phyloP scores from a whole-genome alignment of 1,284 basidiomycete genomes.

The Rhodotorula sp. region DNA sequence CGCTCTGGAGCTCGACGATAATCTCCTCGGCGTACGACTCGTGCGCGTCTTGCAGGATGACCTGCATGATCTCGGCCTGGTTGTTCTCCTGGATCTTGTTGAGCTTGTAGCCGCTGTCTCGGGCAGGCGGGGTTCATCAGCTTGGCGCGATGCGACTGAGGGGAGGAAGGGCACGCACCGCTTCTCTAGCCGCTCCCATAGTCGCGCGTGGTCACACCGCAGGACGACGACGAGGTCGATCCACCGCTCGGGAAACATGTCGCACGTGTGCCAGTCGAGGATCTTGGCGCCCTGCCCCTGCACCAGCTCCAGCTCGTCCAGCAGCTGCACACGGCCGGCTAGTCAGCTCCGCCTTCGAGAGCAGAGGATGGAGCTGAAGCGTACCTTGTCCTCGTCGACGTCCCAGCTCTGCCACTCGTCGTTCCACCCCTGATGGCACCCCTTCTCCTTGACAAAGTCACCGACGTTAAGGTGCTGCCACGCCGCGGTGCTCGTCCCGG shows the following conservation, averaged over 20 bases:
- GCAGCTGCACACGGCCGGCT: conserved; percentile 59
- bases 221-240: conserved; percentile 94
- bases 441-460: conserved; percentile 80
- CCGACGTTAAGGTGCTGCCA: conserved; percentile 85
- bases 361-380: conserved; percentile 30
- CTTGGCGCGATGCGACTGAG: not conserved
- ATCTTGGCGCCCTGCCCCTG: conserved; percentile 72
- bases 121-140: not conserved
- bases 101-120: conserved; percentile 74
- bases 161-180: conserved; percentile 60
- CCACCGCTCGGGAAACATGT: conserved; percentile 94
- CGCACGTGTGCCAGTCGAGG: conserved; percentile 97
- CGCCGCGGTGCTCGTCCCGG: conserved; percentile 60
- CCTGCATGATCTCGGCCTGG: conserved; percentile 96
- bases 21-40: conserved; percentile 82
- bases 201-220: conserved; percentile 78
- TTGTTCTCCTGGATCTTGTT: conserved; percentile 99
- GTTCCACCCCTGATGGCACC: conserved; percentile 81
- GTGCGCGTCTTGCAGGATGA: conserved; percentile 83
- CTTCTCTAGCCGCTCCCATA: conserved; percentile 94
- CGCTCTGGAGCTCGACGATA: conserved; percentile 81
- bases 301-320: conserved; percentile 76
- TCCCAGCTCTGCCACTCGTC: conserved; percentile 93
- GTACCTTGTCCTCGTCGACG: conserved; percentile 91
- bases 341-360: not conserved